These are phyloP conservation scores for Musa balbisiana DNA, from an alignment of 202 grass and related monocot species.

Conservation along the genomic window DNA sequence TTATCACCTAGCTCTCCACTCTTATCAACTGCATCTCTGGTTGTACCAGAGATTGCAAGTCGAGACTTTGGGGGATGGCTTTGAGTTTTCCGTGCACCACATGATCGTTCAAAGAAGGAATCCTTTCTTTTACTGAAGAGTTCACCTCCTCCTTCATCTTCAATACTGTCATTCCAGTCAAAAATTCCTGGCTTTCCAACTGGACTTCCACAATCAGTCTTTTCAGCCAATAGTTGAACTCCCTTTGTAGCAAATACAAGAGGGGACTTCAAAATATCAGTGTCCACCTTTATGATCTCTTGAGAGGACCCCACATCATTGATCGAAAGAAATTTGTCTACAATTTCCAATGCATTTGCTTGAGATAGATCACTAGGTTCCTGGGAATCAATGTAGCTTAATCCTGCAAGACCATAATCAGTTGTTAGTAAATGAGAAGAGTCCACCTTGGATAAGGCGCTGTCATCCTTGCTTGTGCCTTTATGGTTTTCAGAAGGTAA, in stretches of 20 bases:
- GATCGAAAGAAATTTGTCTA: constrained; percentile 65
- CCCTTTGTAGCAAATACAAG: constrained; percentile 38
- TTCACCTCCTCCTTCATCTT: constrained; percentile 72
- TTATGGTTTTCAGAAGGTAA: constrained; percentile 23
- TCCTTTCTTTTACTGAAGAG: constrained; percentile 79
- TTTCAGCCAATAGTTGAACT: constrained; percentile 48
- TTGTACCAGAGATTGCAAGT: background rate
- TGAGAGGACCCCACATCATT: constrained; percentile 44
- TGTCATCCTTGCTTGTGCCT: constrained; percentile 4
- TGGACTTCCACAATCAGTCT: constrained; percentile 35
- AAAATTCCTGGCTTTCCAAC: constrained; percentile 42
- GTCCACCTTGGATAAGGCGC: background rate
- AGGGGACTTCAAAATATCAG: constrained; percentile 36
- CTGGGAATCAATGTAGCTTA: constrained; percentile 52
- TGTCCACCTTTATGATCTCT: constrained; percentile 34
- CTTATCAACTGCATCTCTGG: background rate
- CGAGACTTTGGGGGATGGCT: constrained; percentile 23
- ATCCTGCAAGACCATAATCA: background rate
- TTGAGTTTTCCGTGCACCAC: constrained; percentile 24
- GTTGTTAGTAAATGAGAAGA: background rate
- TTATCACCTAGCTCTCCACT: background rate
- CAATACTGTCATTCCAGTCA: constrained; percentile 53
- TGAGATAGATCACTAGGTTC: constrained; percentile 71
- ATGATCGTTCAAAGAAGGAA: constrained; percentile 36
- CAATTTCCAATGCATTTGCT: constrained; percentile 70